phyloP scores from a whole-genome alignment of 2,329 filamentous ascomycete genomes.

The Fonsecaea nubica region DNA sequence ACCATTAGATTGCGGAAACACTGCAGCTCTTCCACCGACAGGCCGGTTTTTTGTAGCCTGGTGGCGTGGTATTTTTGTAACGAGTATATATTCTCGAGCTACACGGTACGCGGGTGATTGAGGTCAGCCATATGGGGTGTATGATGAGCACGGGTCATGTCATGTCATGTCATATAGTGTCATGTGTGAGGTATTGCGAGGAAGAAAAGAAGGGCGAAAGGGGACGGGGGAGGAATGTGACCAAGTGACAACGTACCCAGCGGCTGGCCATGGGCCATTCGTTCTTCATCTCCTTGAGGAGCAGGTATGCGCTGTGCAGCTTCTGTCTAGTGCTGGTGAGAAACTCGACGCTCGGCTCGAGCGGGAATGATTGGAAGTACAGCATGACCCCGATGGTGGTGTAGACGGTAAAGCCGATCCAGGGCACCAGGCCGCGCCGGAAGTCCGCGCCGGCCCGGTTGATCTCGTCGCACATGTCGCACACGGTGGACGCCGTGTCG shows the following conservation, averaged over 20 bases:
- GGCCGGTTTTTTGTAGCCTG: background rate
- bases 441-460: background rate
- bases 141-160: too few species aligned
- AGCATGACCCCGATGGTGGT: background rate
- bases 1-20: background rate
- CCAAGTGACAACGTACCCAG: background rate
- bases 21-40: background rate
- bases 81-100: conserved; percentile 1
- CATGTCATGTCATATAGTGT: too few species aligned
- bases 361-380: background rate
- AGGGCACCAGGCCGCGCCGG: background rate
- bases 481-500: conserved; percentile 2
- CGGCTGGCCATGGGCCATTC: conserved; percentile 5
- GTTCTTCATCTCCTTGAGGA: conserved; percentile 1
- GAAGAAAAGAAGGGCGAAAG: too few species aligned
- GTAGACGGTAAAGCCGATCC: conserved; percentile 4
- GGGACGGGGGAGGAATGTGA: background rate
- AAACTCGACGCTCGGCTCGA: background rate
- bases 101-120: background rate
- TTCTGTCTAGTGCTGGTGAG: background rate
- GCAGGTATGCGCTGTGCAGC: background rate
- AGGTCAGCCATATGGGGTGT: too few species aligned
- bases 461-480: conserved; percentile 3
- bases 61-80: background rate
- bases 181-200: too few species aligned